These are phyloP conservation scores for Inga laurina DNA, from an alignment of 306 rosid species.

Conservation along the genomic window DNA sequence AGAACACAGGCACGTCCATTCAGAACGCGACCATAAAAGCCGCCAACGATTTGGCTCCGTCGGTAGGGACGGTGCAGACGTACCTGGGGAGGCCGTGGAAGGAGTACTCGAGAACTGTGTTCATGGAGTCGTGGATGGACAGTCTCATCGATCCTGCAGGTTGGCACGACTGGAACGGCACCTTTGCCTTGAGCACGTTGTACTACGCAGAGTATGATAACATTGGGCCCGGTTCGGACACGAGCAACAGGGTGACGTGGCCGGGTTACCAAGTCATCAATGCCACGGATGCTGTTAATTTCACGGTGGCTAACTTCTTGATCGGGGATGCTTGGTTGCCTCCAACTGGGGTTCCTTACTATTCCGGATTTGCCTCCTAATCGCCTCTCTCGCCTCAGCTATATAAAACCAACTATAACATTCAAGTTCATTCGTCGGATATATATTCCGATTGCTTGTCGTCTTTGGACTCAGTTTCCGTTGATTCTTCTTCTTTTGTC, in stretches of 20 bases:
- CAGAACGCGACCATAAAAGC: conserved; percentile 39
- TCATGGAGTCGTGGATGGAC: conserved; percentile 61
- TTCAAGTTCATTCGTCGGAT: background rate
- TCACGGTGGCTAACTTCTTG: conserved; percentile 61
- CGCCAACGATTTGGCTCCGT: conserved; percentile 38
- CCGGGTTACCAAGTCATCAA: conserved; percentile 62
- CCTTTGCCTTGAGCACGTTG: conserved; percentile 55
- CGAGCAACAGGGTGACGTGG: conserved; percentile 64
- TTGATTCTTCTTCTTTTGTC: background rate
- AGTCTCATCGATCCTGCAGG: conserved; percentile 56
- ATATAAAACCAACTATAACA: background rate
- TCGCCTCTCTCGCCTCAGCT: background rate
- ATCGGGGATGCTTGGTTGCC: conserved; percentile 66
- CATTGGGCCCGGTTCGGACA: conserved; percentile 59
- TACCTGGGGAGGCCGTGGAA: conserved; percentile 91
- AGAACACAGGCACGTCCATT: conserved; percentile 46
- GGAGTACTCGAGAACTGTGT: conserved; percentile 63
- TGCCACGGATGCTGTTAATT: conserved; percentile 55
- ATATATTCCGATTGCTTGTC: background rate
- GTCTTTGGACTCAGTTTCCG: background rate
- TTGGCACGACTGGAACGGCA: conserved; percentile 75
- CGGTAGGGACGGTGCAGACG: conserved; percentile 30
- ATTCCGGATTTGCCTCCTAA: conserved; percentile 21
- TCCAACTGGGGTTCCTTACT: conserved; percentile 70
- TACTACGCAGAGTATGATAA: conserved; percentile 74